Evolutionary conservation across 2,329 filamentous ascomycete species (phyloP).

Genomic region (Monilinia aucupariae): DNA sequence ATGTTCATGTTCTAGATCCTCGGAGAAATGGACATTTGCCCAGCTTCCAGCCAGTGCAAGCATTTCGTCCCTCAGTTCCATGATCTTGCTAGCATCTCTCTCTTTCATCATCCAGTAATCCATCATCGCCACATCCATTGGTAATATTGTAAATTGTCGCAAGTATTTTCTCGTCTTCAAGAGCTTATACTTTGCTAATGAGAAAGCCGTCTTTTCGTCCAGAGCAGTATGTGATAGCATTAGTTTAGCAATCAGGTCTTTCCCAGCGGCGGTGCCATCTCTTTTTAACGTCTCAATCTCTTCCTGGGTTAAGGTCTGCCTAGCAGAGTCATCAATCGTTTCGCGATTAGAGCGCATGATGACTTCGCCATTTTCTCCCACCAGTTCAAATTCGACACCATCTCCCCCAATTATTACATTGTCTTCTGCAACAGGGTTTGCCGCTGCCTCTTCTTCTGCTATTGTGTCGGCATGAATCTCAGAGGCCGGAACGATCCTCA

Average conservation of each 20-base stretch:
- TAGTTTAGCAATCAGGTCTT: conserved; percentile 88
- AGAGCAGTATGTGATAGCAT: conserved; percentile 83
- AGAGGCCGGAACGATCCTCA: conserved; percentile 72
- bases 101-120: conserved; percentile 74
- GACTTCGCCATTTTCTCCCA: conserved; percentile 45
- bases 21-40: conserved; percentile 73
- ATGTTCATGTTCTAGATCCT: conserved; percentile 18
- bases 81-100: conserved; percentile 70
- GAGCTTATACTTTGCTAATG: conserved; percentile 90
- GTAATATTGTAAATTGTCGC: conserved; percentile 76
- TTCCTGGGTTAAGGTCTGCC: conserved; percentile 69
- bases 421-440: conserved; percentile 38
- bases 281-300: conserved; percentile 69
- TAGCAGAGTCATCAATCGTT: conserved; percentile 54
- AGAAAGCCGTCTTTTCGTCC: conserved; percentile 91
- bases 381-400: conserved; percentile 43
- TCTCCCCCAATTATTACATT: conserved; percentile 40
- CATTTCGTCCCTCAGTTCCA: conserved; percentile 83
- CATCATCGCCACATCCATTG: conserved; percentile 72
- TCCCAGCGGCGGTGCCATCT: conserved; percentile 70
- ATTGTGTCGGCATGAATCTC: conserved; percentile 82
- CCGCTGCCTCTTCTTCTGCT: conserved; percentile 43
- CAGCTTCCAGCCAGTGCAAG: conserved; percentile 78
- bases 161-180: conserved; percentile 93
- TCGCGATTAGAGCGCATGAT: conserved; percentile 53